phyloP scores from a whole-genome alignment of 2,329 filamentous ascomycete genomes.

The Arthrobotrys sphaeroides region DNA sequence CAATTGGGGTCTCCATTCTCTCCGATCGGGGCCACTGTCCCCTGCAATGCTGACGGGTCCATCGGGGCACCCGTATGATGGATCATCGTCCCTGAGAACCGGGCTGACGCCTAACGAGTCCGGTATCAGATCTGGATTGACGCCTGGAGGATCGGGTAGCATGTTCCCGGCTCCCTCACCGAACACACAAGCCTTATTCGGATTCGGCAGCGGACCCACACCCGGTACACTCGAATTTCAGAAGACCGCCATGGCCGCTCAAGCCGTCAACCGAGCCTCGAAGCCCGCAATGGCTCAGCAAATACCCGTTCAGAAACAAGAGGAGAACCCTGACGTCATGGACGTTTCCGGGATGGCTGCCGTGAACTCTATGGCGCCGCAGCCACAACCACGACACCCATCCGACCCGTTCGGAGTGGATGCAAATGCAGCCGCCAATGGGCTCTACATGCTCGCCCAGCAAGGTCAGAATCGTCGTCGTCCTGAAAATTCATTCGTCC shows the following conservation, averaged over 20 bases:
- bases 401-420: constrained; percentile 83
- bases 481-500: constrained; percentile 63
- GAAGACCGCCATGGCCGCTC: constrained; percentile 84
- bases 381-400: constrained; percentile 61
- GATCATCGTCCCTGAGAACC: constrained; percentile 71
- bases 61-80: constrained; percentile 74
- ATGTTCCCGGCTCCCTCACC: constrained; percentile 93
- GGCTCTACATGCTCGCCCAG: constrained; percentile 87
- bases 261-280: constrained; percentile 63
- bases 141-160: constrained; percentile 91
- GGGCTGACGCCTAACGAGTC: constrained; percentile 97
- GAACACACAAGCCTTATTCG: constrained; percentile 82
- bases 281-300: constrained; percentile 59
- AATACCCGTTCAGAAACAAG: constrained; percentile 66
- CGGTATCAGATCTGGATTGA: constrained; percentile 86
- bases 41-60: constrained; percentile 96
- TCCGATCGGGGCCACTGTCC: constrained; percentile 91
- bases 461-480: constrained; percentile 69
- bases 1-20: constrained; percentile 82
- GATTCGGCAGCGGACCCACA: constrained; percentile 83
- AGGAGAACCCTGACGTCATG: constrained; percentile 57
- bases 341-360: constrained; percentile 57
- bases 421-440: constrained; percentile 91
- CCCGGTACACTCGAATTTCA: constrained; percentile 94
- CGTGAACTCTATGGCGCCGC: constrained; percentile 59